These are phyloP conservation scores for Xylariaceae sp. DNA, from an alignment of 2,329 filamentous ascomycete genomes.

Conservation along the genomic window DNA sequence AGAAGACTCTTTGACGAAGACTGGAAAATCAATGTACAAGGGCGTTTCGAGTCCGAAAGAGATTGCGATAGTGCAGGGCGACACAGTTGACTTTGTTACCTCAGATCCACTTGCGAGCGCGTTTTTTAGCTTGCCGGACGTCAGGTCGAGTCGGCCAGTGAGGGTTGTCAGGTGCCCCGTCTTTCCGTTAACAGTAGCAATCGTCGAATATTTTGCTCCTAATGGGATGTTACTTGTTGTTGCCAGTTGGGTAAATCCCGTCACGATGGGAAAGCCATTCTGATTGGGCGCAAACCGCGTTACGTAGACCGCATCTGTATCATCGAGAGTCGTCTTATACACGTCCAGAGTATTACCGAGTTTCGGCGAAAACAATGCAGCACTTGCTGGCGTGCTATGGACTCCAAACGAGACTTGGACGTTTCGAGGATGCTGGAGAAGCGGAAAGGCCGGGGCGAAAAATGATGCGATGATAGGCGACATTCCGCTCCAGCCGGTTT, in stretches of 20 bases:
- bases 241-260: slow-evolving; percentile 2
- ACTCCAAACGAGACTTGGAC: slow-evolving; percentile 32
- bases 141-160: too few species aligned
- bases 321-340: slow-evolving; percentile 29
- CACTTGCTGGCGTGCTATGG: slow-evolving; percentile 20
- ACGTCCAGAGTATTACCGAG: slow-evolving; percentile 30
- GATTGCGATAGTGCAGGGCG: too few species aligned
- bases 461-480: slow-evolving; percentile 39
- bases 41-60: too few species aligned
- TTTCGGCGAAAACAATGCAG: slow-evolving; percentile 19
- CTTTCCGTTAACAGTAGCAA: too few species aligned
- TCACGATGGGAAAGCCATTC: slow-evolving; percentile 2
- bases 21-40: too few species aligned
- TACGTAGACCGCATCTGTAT: slow-evolving; percentile 18
- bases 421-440: slow-evolving; percentile 32
- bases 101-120: too few species aligned
- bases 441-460: slow-evolving; percentile 32
- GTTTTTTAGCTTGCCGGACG: too few species aligned
- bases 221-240: neutral
- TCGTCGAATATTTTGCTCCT: too few species aligned
- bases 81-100: too few species aligned
- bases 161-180: too few species aligned
- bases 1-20: too few species aligned
- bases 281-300: slow-evolving; percentile 12
- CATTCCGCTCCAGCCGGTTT: slow-evolving; percentile 33